Conservation (phyloP, 2,329 filamentous ascomycete genomes). For the Thermoascus crustaceus region DNA sequence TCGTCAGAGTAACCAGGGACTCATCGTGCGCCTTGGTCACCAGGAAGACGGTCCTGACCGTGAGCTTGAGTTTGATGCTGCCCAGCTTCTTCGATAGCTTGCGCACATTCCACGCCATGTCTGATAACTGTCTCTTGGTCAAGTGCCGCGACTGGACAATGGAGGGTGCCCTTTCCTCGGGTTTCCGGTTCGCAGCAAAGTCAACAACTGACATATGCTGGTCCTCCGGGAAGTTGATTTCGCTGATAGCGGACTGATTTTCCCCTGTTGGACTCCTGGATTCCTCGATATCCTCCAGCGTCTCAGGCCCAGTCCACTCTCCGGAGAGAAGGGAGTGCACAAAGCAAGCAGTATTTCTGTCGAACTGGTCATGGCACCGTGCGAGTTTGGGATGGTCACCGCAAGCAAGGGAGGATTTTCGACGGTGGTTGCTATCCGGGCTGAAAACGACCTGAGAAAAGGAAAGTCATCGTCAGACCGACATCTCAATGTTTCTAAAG, state of each 20-base stretch:
- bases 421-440: slow-evolving; percentile 43
- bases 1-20: slow-evolving; percentile 65
- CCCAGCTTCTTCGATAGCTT: slow-evolving; percentile 81
- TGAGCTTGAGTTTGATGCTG: slow-evolving; percentile 72
- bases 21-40: slow-evolving; percentile 88
- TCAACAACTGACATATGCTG: slow-evolving; percentile 19
- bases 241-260: slow-evolving; percentile 11
- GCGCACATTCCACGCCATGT: slow-evolving; percentile 94
- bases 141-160: slow-evolving; percentile 63
- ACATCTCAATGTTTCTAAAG: slow-evolving; percentile 1
- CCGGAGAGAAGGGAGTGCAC: slow-evolving; percentile 50
- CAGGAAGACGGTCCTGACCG: slow-evolving; percentile 75
- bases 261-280: slow-evolving; percentile 13
- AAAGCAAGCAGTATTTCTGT: slow-evolving; percentile 48
- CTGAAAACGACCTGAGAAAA: slow-evolving; percentile 49
- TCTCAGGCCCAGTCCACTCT: slow-evolving; percentile 20
- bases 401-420: slow-evolving; percentile 52
- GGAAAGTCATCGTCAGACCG: slow-evolving; percentile 4
- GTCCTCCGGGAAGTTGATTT: slow-evolving; percentile 14
- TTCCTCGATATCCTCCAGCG: slow-evolving; percentile 9
- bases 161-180: slow-evolving; percentile 23
- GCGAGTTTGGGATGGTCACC: slow-evolving; percentile 32
- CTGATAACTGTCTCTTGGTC: slow-evolving; percentile 88
- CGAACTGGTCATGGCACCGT: slow-evolving; percentile 26
- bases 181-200: slow-evolving; percentile 12